These are phyloP conservation scores for Boletellus ananas DNA, from an alignment of 768 basidiomycete genomes.

Conservation along the genomic window DNA sequence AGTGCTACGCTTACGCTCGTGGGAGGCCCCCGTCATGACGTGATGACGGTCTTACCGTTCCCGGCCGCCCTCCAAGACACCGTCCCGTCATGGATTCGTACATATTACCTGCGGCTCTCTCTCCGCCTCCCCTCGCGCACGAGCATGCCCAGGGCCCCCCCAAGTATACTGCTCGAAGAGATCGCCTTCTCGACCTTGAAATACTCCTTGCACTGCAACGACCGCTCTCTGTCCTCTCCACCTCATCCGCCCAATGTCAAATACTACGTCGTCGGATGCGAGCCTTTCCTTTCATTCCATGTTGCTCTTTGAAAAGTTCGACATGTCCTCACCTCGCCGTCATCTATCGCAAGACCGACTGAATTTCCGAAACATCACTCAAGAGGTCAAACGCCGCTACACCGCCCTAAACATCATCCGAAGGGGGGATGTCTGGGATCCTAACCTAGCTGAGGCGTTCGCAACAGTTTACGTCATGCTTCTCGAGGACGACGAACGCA, in stretches of 20 bases:
- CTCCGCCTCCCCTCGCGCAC: slow-evolving; percentile 12
- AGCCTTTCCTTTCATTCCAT: slow-evolving; percentile 34
- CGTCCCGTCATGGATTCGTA: slow-evolving; percentile 24
- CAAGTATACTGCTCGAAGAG: slow-evolving; percentile 33
- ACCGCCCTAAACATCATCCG: slow-evolving; percentile 44
- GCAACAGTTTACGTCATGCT: slow-evolving; percentile 57
- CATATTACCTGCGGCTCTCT: slow-evolving; percentile 21
- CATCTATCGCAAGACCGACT: slow-evolving; percentile 32
- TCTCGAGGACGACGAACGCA: slow-evolving; percentile 51
- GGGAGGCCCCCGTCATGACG: slow-evolving; percentile 25
- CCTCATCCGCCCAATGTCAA: slow-evolving; percentile 33
- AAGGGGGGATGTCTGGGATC: slow-evolving; percentile 32
- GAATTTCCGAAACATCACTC: slow-evolving; percentile 32
- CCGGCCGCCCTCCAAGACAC: slow-evolving; percentile 22
- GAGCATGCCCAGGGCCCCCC: slow-evolving; percentile 33
- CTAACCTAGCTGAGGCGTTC: slow-evolving; percentile 41
- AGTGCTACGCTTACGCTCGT: slow-evolving; percentile 19
- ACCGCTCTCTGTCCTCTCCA: slow-evolving; percentile 30
- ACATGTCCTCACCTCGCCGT: slow-evolving; percentile 38
- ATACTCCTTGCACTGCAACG: slow-evolving; percentile 33
- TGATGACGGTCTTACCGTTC: slow-evolving; percentile 30
- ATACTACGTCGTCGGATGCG: slow-evolving; percentile 22
- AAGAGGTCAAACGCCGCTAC: slow-evolving; percentile 46
- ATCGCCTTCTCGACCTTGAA: slow-evolving; percentile 32
- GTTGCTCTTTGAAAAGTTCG: slow-evolving; percentile 48